Base-by-base conservation (phyloP, 257 asterid species). In the Solanum peruvianum region DNA sequence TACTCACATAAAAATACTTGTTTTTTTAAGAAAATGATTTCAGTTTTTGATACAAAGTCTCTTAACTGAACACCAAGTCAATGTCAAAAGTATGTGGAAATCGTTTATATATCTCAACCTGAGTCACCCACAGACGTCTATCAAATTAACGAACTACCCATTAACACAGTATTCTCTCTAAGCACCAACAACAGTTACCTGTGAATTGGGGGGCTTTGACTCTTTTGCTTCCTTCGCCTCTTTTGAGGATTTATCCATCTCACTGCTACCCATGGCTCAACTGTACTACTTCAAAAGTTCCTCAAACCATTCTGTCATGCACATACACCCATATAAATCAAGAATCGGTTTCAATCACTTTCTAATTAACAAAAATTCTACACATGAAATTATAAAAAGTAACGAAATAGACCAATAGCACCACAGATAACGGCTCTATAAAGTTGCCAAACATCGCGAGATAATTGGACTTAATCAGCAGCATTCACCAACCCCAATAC, bases 181-280 rank as follows among this genome's bases (percentile, higher is more conserved):
- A 47, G 69, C 69, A 18, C 67, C 85, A 81, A 80, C 42, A 39
- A 41, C 42, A 67, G 75, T 82, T 39, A 93, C 99, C 97, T 96
- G 98, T 41, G 93, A 75, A 85, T 89, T 75, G 88, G 98, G 94
- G 91, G 95, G 89, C 88, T 92, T 96, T 10, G 94, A 89, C 88
- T 96, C 98, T 91, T 92, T 96, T 72, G 91, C 95, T 86, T 94
- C 98, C 85, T 81, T 81, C 14, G 85, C 27, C 85, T 47, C 85
- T 92, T 97, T 94, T 11, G 94, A 87, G 56, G 98, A 90, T 92
- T 97, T 97, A 86, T 94, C 98, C 84, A 89, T 94, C 91, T 95
- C 99, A 88, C 93, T 90, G 91, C 95, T 92, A 52, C 96, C 96
- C 99, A 97, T 97, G 87, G 71, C 91, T 89, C 88, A 88, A 70